Evolutionary conservation across 495 filamentous ascomycete species (phyloP).

Genomic region (Aspergillus homomorphus): DNA sequence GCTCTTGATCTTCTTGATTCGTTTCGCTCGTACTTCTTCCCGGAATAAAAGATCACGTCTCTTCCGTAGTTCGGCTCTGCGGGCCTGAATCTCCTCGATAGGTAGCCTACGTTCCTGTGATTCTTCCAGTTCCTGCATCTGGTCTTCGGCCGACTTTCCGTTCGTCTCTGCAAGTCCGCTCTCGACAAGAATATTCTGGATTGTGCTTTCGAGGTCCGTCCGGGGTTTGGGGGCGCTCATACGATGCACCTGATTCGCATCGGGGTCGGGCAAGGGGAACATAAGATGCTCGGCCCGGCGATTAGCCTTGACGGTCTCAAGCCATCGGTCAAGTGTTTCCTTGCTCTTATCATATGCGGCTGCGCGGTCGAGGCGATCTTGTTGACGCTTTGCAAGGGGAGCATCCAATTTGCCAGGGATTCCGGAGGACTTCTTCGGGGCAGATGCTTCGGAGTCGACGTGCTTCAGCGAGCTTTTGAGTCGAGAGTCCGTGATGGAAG

Average conservation of each 20-base stretch:
- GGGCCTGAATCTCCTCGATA: constrained; percentile 67
- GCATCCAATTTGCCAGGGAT: constrained; percentile 73
- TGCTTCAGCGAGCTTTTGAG: constrained; percentile 79
- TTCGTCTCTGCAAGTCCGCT: constrained; percentile 65
- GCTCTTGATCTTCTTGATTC: constrained; percentile 97
- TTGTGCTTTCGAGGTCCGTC: constrained; percentile 78
- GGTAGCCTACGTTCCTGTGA: constrained; percentile 62
- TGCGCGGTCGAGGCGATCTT: constrained; percentile 79
- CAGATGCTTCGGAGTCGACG: constrained; percentile 46
- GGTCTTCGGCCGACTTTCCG: constrained; percentile 60
- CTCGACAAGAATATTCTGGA: constrained; percentile 82
- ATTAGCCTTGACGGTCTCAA: constrained; percentile 91
- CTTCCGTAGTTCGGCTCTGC: constrained; percentile 71
- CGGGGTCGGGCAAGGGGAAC: constrained; percentile 82
- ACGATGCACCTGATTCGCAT: constrained; percentile 45
- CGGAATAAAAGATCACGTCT: constrained; percentile 83
- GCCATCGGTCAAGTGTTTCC: constrained; percentile 85
- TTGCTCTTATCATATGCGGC: constrained; percentile 90
- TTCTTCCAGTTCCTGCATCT: constrained; percentile 68
- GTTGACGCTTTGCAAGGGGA: constrained; percentile 83
- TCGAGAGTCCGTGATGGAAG: constrained; percentile 68
- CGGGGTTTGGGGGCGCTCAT: constrained; percentile 55
- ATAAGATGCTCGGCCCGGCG: constrained; percentile 84
- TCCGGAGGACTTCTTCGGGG: constrained; percentile 48
- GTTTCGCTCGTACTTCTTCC: constrained; percentile 84